Base-by-base conservation (phyloP, 139 green algal genomes). In the Chlorella sorokiniana region DNA sequence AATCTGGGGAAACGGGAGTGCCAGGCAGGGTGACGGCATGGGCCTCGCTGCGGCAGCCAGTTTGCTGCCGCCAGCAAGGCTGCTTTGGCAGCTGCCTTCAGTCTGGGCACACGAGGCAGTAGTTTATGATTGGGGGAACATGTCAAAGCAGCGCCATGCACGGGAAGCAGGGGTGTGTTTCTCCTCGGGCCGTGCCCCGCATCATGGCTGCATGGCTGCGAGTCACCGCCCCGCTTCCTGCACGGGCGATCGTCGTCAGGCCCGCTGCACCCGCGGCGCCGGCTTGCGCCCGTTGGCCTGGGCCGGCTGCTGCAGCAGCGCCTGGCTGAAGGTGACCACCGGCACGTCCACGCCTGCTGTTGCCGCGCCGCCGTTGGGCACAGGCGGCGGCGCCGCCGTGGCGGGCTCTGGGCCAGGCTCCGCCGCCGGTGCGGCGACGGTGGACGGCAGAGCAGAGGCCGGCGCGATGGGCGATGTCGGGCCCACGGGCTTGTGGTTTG, bases 241-340 rank as follows among this genome's bases (percentile, higher is more conserved):
- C 20, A 63, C 52, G 22, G 20, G 20, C 22, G 20, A 63, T n/a
- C 22, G 22, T 72, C 8, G 35, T 72, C 11, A 44, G 37, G 35
- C 37, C n/a, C 18, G 65, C 35, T 72, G 16, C 51, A 61, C n/a
- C n/a, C 61, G 41, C 7, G 41, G 35, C 31, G 45, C 70, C 6
- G 70, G 31, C 72, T 63, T 63, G 11, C 51, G 48, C 1, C 51
- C 72, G 9, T 79, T 67, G 72, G 51, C 72, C 48, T 68, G 73
- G 22, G 54, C 25, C 54, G 37, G 22, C 5, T 23, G 20, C 9
- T 29, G 48, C 54, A 61, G 48, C 73, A 79, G 52, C 27, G 54
- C 37, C 54, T 78, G 71, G 35, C 51, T 52, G 25, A 68, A 78
- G 23, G 48, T 67, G 51, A 78, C 51, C 23, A 40, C 62, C 31